phyloP scores from a whole-genome alignment of 768 basidiomycete genomes.

The Dendrothele bispora region DNA sequence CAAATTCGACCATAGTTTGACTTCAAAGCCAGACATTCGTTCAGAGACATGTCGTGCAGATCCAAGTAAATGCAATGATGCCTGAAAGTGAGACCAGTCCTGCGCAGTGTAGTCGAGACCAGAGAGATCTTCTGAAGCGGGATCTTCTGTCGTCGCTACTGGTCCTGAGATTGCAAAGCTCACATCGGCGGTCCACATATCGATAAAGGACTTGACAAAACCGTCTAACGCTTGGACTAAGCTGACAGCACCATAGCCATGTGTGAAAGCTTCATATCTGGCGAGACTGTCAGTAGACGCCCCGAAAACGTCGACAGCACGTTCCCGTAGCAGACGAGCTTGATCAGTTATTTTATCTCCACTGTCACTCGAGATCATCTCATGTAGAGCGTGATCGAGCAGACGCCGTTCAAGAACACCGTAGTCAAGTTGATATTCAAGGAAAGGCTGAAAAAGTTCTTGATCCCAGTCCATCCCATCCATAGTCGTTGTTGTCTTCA shows the following conservation, averaged over 20 bases:
- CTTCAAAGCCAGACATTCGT: constrained; percentile 68
- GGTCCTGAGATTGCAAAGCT: constrained; percentile 33
- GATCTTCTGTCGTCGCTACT: constrained; percentile 20
- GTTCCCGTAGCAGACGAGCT: constrained; percentile 72
- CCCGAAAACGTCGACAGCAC: constrained; percentile 71
- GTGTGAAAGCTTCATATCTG: constrained; percentile 79
- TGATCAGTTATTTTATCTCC: constrained; percentile 45
- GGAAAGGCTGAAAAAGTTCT: constrained; percentile 90
- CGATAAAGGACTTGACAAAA: constrained; percentile 70
- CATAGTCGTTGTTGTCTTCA: constrained; percentile 20
- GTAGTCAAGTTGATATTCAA: constrained; percentile 89
- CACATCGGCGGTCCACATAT: constrained; percentile 57
- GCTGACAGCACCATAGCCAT: constrained; percentile 81
- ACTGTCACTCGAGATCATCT: constrained; percentile 42
- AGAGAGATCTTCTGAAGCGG: constrained; percentile 62
- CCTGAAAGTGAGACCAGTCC: constrained; percentile 88
- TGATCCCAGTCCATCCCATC: constrained; percentile 81
- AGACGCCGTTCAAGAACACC: constrained; percentile 71
- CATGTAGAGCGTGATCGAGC: constrained; percentile 58
- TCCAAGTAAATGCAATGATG: constrained; percentile 79
- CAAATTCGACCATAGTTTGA: constrained; percentile 59
- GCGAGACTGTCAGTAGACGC: constrained; percentile 77
- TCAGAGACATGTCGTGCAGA: constrained; percentile 74
- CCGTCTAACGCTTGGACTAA: constrained; percentile 75
- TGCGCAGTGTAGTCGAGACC: constrained; percentile 85